A percentile compares a stretch with the other conserved stretches of the same genome.
These are phyloP conservation scores for Coleophoma cylindrospora DNA, from an alignment of 2,329 filamentous ascomycete genomes.

Conservation along the genomic window DNA sequence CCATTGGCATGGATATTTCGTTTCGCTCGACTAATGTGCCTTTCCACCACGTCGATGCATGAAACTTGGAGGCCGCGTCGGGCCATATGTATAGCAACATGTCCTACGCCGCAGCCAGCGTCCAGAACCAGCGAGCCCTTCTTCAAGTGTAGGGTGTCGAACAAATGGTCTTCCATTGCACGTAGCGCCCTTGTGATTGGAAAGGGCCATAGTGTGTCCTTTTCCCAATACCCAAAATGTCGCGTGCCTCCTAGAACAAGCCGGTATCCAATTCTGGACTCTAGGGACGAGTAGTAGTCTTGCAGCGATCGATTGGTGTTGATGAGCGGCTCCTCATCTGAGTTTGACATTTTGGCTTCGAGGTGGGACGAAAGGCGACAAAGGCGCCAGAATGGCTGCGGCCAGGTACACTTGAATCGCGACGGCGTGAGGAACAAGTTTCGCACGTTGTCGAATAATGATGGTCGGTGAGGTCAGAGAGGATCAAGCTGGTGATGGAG, in stretches of 20 bases:
- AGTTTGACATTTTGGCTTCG: too few species aligned
- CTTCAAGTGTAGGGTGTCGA: conserved; percentile 30
- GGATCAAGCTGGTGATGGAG: too few species aligned
- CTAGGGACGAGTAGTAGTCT: conserved; percentile 39
- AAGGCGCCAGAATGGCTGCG: too few species aligned
- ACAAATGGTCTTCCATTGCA: conserved; percentile 44
- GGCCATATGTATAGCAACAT: conserved; percentile 45
- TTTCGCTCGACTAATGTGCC: conserved; percentile 39
- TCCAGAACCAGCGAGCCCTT: conserved; percentile 41
- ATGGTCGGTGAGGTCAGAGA: too few species aligned
- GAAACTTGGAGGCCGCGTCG: conserved; percentile 33
- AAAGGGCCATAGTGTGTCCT: conserved; percentile 41
- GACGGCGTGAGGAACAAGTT: too few species aligned
- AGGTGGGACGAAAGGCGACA: too few species aligned
- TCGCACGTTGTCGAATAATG: too few species aligned
- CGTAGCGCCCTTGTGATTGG: conserved; percentile 36
- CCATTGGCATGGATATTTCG: conserved; percentile 31
- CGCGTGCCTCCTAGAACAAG: conserved; percentile 40
- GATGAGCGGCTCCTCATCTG: conserved; percentile 13
- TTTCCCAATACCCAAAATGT: conserved; percentile 45
- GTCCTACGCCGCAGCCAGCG: conserved; percentile 44
- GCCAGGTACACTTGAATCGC: too few species aligned
- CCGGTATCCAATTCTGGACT: conserved; percentile 38
- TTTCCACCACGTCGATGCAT: conserved; percentile 43
- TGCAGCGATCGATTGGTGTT: conserved; percentile 35